These are phyloP conservation scores for Alternaria novae-zelandiae DNA, from an alignment of 2,329 filamentous ascomycete species.

Conservation along the genomic window DNA sequence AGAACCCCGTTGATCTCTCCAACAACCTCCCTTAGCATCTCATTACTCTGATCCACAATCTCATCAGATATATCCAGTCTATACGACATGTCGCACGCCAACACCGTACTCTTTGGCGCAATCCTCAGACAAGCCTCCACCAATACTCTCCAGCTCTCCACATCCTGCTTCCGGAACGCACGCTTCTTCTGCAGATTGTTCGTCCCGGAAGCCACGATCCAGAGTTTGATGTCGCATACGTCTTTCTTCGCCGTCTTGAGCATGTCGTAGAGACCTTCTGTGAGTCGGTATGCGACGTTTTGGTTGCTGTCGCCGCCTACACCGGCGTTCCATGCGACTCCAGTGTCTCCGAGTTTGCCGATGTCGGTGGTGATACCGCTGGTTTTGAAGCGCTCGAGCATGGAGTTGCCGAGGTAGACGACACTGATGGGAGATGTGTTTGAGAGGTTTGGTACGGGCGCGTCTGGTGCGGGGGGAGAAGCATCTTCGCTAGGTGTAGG, in stretches of 20 bases:
- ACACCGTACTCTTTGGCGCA: constrained; percentile 9
- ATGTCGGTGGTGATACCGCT: constrained; percentile 12
- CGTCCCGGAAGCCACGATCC: constrained; percentile 18
- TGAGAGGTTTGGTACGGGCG: constrained; percentile 2
- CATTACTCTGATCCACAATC: constrained; percentile 14
- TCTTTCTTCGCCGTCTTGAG: background rate
- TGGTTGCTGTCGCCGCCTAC: constrained; percentile 22
- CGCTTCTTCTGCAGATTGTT: constrained; percentile 15
- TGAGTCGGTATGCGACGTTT: constrained; percentile 11
- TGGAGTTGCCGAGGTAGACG: constrained; percentile 24
- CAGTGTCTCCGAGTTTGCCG: background rate
- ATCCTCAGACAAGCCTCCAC: constrained; percentile 13
- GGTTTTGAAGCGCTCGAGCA: constrained; percentile 26
- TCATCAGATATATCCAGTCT: constrained; percentile 6
- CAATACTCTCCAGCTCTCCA: constrained; percentile 7
- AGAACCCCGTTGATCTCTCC: constrained; percentile 8
- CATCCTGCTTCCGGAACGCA: background rate
- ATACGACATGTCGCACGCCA: constrained; percentile 14
- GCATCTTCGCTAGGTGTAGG: background rate
- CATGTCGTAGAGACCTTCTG: background rate
- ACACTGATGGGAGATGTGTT: constrained; percentile 9
- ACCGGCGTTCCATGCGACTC: constrained; percentile 15
- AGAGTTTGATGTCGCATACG: constrained; percentile 9
- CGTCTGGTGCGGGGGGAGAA: background rate
- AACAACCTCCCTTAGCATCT: constrained; percentile 8